Evolutionary conservation across 1,284 basidiomycete genomes (phyloP).

Genomic region (Trichosporon faecale): DNA sequence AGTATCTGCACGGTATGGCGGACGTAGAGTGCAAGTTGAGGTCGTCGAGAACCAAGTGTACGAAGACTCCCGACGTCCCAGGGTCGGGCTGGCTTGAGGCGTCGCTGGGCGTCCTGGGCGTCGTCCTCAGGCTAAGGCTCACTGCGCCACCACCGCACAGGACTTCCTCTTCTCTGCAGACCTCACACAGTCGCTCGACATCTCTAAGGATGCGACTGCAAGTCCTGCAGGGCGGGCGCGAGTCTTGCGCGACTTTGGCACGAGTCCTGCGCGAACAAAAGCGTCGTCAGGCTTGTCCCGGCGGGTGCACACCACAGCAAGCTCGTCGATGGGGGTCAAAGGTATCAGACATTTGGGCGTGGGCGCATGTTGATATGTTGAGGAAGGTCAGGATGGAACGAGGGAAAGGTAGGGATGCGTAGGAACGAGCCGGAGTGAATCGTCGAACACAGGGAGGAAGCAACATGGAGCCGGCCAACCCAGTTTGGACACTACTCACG

Average conservation of each 20-base stretch:
- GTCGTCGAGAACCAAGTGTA: background rate
- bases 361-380: background rate
- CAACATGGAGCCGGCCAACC: background rate
- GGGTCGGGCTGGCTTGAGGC: background rate
- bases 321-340: background rate
- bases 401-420: background rate
- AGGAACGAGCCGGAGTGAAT: conserved; percentile 9
- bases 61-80: background rate
- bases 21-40: background rate
- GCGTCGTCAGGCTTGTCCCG: background rate
- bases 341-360: background rate
- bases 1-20: background rate
- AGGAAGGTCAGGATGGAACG: background rate
- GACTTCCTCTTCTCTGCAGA: background rate
- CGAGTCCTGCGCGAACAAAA: background rate
- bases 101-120: background rate
- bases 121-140: background rate
- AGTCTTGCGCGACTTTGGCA: background rate
- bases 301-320: background rate
- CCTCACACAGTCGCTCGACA: background rate
- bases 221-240: background rate
- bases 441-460: background rate
- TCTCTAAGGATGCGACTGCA: background rate
- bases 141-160: background rate
- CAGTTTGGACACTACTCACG: background rate